Percentiles rank a stretch among this genome's conserved stretches.
These are phyloP conservation scores for Leishmania mexicana DNA, from an alignment of 208 protist species.

Conservation along the genomic window DNA sequence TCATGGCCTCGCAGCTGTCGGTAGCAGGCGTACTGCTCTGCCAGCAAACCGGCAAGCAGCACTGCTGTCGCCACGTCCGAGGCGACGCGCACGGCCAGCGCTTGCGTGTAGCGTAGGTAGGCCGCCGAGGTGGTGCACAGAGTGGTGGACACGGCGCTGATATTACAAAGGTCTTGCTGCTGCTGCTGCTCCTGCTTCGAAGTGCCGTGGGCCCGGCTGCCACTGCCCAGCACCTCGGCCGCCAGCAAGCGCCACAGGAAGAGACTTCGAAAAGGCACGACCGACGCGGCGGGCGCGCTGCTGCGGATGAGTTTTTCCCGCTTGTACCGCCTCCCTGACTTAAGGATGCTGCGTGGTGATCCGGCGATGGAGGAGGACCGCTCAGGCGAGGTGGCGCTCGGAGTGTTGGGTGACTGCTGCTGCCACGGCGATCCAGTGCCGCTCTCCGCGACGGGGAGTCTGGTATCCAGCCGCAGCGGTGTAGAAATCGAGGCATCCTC, in stretches of 20 bases:
- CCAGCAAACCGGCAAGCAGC: conserved; percentile 25
- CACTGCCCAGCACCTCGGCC: conserved; percentile 29
- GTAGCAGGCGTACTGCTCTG: conserved; percentile 31
- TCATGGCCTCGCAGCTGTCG: conserved; percentile 8
- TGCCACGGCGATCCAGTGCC: background rate
- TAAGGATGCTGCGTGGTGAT: conserved; percentile 46
- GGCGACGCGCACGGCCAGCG: conserved; percentile 27
- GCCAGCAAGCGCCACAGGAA: conserved; percentile 41
- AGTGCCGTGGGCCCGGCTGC: background rate
- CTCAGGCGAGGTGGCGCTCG: background rate
- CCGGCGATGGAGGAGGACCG: background rate
- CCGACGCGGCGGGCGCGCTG: conserved; percentile 38
- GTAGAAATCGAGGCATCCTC: background rate
- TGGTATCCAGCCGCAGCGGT: background rate
- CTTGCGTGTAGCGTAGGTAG: conserved; percentile 29
- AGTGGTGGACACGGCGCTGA: background rate
- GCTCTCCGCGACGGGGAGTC: background rate
- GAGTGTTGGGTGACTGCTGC: background rate
- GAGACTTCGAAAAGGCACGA: conserved; percentile 36
- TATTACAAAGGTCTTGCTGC: background rate
- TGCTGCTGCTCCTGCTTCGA: conserved; percentile 3
- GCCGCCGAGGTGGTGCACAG: conserved; percentile 27
- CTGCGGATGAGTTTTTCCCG: conserved; percentile 35
- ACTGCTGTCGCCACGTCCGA: conserved; percentile 10
- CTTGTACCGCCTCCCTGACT: conserved; percentile 47